Percentiles rank a stretch among this genome's conserved stretches.
phyloP scores from a whole-genome alignment of 2,329 filamentous ascomycete species.

The Arthrinium phaeospermum region DNA sequence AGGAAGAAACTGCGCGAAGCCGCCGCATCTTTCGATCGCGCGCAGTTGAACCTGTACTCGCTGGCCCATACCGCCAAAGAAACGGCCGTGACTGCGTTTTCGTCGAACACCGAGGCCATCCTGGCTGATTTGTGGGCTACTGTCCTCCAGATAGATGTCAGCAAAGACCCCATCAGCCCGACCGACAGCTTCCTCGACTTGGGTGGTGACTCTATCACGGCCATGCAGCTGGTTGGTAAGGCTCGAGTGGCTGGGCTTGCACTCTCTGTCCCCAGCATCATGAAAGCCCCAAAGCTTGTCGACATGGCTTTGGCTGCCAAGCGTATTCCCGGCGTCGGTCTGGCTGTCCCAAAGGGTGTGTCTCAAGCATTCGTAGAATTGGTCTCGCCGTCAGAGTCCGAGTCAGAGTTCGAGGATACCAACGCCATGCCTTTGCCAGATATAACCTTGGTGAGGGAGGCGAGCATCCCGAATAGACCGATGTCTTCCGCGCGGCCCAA shows the following conservation, averaged over 20 bases:
- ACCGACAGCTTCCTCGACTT: neutral
- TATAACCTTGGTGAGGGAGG: neutral
- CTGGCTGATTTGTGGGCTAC: neutral
- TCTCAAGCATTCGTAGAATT: neutral
- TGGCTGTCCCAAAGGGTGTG: conserved; percentile 1
- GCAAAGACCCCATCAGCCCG: neutral
- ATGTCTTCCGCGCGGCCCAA: neutral
- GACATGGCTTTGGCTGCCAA: conserved; percentile 19
- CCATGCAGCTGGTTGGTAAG: conserved; percentile 2
- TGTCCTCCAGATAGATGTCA: neutral
- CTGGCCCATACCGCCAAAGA: neutral
- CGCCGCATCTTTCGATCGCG: neutral
- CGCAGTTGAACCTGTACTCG: neutral
- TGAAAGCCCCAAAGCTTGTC: conserved; percentile 32
- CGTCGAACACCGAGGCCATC: neutral
- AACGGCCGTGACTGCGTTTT: neutral
- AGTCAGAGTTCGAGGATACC: neutral
- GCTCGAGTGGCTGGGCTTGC: conserved; percentile 43
- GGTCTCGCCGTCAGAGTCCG: neutral
- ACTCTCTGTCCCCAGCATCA: conserved; percentile 41
- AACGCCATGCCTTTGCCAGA: neutral
- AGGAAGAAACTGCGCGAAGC: neutral
- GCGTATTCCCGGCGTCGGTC: conserved; percentile 3
- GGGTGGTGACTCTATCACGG: conserved; percentile 8
- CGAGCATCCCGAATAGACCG: neutral